These are phyloP conservation scores for Hyaloscypha finlandica DNA, from an alignment of 495 filamentous ascomycete species.

Conservation along the genomic window DNA sequence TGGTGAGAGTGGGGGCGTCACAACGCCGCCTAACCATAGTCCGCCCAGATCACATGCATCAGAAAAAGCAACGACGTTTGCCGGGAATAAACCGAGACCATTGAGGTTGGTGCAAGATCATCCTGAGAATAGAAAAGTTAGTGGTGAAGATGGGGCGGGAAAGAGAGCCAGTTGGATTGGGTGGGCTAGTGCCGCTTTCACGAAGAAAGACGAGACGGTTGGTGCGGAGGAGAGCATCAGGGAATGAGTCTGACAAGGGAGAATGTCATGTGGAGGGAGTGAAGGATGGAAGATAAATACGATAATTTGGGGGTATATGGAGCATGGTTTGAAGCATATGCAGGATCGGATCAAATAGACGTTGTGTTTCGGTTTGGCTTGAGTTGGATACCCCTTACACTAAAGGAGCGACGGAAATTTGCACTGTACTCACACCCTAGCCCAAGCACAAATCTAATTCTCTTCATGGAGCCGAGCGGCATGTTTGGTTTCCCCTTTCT, in stretches of 20 bases:
- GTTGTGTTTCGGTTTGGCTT: too few species aligned
- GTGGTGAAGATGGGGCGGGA: slow-evolving; percentile 38
- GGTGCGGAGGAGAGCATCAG: slow-evolving; percentile 17
- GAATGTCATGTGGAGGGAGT: neutral
- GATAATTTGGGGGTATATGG: neutral
- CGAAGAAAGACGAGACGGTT: slow-evolving; percentile 26
- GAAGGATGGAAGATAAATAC: neutral
- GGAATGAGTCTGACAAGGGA: slow-evolving; percentile 11
- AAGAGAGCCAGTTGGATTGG: slow-evolving; percentile 61
- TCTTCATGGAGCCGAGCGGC: neutral
- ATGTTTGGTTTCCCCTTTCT: neutral
- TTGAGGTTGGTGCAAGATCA: slow-evolving; percentile 77
- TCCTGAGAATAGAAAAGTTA: slow-evolving; percentile 39
- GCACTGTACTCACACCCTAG: neutral
- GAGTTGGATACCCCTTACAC: neutral
- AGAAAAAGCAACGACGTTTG: slow-evolving; percentile 58
- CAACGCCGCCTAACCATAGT: slow-evolving; percentile 50
- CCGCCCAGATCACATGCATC: slow-evolving; percentile 47
- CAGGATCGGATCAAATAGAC: too few species aligned
- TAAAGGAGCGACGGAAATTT: neutral
- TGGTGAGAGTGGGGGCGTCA: slow-evolving; percentile 59
- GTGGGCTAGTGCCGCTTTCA: slow-evolving; percentile 38
- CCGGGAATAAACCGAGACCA: slow-evolving; percentile 78
- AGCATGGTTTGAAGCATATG: neutral
- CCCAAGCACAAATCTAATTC: neutral